A percentile compares a stretch with the other conserved stretches of the same genome.
These are phyloP conservation scores for Phanerochaete sordida DNA, from an alignment of 768 basidiomycete species.

Conservation along the genomic window DNA sequence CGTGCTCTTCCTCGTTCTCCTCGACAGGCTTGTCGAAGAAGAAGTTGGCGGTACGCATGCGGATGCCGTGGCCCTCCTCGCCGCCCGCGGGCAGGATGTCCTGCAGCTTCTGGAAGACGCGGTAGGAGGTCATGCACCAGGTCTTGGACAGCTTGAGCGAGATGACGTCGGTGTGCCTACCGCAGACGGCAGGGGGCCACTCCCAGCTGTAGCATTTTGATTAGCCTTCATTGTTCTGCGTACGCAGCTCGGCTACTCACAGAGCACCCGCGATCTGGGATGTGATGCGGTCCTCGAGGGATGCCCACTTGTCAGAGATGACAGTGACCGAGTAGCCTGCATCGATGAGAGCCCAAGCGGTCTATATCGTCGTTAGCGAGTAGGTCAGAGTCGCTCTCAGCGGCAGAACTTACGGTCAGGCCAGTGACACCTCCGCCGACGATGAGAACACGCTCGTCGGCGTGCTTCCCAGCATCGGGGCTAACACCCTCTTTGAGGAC, in stretches of 20 bases:
- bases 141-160: conserved; percentile 30
- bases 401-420: conserved; percentile 6
- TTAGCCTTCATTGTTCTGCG: too few relatives aligned
- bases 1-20: conserved; percentile 25
- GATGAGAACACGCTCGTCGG: conserved; percentile 13
- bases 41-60: conserved; percentile 32
- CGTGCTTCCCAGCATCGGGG: conserved; percentile 4
- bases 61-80: conserved; percentile 23
- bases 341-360: conserved; percentile 30
- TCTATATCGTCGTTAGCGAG: background rate
- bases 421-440: conserved; percentile 22
- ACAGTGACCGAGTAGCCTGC: conserved; percentile 34
- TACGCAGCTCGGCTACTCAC: conserved; percentile 14
- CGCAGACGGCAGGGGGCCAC: conserved; percentile 37
- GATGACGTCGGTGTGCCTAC: conserved; percentile 32
- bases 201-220: conserved; percentile 28
- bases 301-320: conserved; percentile 21
- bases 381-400: background rate
- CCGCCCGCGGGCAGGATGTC: conserved; percentile 19
- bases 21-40: conserved; percentile 28
- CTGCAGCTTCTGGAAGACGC: conserved; percentile 23
- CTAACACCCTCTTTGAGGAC: conserved; percentile 7
- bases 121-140: conserved; percentile 36
- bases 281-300: conserved; percentile 15
- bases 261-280: conserved; percentile 21